Evolutionary conservation across 805 yeast genomes (phyloP).

Genomic region (Teunomyces panamensis): DNA sequence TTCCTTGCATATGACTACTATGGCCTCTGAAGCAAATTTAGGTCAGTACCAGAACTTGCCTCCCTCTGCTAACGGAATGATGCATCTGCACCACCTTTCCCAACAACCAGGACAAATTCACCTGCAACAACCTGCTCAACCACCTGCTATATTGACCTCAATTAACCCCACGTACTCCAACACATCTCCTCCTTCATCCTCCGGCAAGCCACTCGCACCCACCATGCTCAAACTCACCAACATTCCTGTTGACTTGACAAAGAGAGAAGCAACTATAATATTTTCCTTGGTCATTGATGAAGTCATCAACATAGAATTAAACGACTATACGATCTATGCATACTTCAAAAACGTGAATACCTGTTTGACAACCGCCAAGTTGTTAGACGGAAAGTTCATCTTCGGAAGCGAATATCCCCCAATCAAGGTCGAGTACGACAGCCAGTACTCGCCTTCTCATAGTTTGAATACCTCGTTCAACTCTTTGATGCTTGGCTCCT

Average conservation of each 20-base stretch:
- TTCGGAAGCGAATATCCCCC: constrained; percentile 38
- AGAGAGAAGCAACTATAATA: constrained; percentile 64
- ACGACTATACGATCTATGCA: constrained; percentile 33
- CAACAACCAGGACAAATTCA: constrained; percentile 6
- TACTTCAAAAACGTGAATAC: constrained; percentile 36
- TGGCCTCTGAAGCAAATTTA: constrained; percentile 13
- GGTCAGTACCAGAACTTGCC: constrained; percentile 12
- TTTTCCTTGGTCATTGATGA: constrained; percentile 70
- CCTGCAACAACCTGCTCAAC: constrained; percentile 9
- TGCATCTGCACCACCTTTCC: neutral
- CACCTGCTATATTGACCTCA: constrained; percentile 6
- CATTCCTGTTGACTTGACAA: constrained; percentile 59
- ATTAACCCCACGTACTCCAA: neutral
- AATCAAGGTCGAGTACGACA: constrained; percentile 35
- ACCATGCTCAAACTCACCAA: constrained; percentile 39
- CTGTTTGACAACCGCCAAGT: constrained; percentile 38
- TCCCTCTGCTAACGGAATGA: constrained; percentile 4
- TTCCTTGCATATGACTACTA: constrained; percentile 9
- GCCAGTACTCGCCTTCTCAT: constrained; percentile 14
- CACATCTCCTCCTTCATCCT: constrained; percentile 7
- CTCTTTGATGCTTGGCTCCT: constrained; percentile 22
- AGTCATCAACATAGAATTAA: constrained; percentile 46
- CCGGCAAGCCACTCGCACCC: constrained; percentile 10
- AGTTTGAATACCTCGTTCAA: constrained; percentile 19
- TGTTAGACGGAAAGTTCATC: constrained; percentile 38